A percentile compares a stretch with the other conserved stretches of the same genome.
Conservation (phyloP, 2,329 filamentous ascomycete species). For the Fusarium verrucosum region DNA sequence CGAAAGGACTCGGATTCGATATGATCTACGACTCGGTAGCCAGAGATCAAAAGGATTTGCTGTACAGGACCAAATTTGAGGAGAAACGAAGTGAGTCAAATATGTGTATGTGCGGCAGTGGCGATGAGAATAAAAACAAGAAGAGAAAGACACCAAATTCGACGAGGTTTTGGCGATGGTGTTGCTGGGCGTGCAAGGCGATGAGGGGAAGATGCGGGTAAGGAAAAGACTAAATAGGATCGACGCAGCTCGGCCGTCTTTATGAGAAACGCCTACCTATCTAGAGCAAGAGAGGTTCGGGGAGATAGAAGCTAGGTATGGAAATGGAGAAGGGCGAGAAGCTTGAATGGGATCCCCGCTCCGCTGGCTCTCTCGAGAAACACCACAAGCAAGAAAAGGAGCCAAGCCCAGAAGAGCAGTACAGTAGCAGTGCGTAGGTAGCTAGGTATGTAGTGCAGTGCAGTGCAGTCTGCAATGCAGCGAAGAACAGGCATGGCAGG, state of each 20-base stretch:
- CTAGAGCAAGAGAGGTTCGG: conserved; percentile 14
- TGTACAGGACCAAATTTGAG: not conserved
- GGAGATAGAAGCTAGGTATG: conserved; percentile 36
- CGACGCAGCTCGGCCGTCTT: not conserved
- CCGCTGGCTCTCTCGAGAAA: conserved; percentile 29
- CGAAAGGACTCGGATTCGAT: not conserved
- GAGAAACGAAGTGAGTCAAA: not conserved
- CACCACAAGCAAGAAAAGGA: conserved; percentile 28
- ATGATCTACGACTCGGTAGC: not conserved
- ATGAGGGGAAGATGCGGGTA: conserved; percentile 12
- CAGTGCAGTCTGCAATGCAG: too few species aligned
- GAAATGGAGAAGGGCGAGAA: conserved; percentile 37
- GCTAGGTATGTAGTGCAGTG: too few species aligned
- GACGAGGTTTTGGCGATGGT: conserved; percentile 6
- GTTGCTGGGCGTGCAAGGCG: not conserved
- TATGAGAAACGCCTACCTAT: not conserved
- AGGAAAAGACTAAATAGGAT: too few species aligned
- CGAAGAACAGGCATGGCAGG: conserved; percentile 7
- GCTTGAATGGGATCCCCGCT: conserved; percentile 35
- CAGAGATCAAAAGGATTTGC: not conserved
- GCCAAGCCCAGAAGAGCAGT: conserved; percentile 4
- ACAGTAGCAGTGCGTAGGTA: too few species aligned
- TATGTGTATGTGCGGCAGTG: not conserved
- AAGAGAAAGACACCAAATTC: not conserved
- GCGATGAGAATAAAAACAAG: not conserved